Evolutionary conservation across 768 basidiomycete genomes (phyloP).

Genomic region (Lactarius akahatsu): DNA sequence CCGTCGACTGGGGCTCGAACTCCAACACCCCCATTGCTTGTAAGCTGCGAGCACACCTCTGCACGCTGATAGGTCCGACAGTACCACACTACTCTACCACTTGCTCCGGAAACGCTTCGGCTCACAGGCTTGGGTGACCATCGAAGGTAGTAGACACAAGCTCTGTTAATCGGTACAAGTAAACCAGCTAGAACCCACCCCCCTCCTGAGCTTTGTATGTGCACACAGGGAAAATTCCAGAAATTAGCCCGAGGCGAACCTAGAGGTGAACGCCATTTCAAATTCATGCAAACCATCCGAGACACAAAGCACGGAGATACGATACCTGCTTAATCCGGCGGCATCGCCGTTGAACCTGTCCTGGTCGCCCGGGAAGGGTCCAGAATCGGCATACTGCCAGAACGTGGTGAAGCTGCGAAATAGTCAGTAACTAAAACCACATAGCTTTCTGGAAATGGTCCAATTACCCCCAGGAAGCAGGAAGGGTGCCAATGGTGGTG

Average conservation of each 20-base stretch:
- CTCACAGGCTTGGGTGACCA: no score
- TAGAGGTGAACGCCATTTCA: neutral
- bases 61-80: no score
- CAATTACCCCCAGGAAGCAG: constrained; percentile 46
- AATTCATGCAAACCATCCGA: neutral
- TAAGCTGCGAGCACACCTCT: no score
- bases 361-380: constrained; percentile 57
- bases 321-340: constrained; percentile 43
- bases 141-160: no score
- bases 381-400: constrained; percentile 61
- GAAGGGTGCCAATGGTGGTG: constrained; percentile 51
- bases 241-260: neutral
- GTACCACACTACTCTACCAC: no score
- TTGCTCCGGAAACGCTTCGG: no score
- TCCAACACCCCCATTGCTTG: no score
- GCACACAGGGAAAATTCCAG: no score
- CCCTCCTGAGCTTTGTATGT: no score
- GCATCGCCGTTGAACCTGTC: constrained; percentile 58
- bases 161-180: no score
- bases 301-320: neutral
- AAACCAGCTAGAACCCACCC: no score
- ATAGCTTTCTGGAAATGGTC: neutral
- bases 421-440: neutral
- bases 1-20: no score
- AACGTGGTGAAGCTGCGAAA: constrained; percentile 48